These are phyloP conservation scores for Dicorynia guianensis DNA, from an alignment of 306 rosid genomes.

Conservation along the genomic window DNA sequence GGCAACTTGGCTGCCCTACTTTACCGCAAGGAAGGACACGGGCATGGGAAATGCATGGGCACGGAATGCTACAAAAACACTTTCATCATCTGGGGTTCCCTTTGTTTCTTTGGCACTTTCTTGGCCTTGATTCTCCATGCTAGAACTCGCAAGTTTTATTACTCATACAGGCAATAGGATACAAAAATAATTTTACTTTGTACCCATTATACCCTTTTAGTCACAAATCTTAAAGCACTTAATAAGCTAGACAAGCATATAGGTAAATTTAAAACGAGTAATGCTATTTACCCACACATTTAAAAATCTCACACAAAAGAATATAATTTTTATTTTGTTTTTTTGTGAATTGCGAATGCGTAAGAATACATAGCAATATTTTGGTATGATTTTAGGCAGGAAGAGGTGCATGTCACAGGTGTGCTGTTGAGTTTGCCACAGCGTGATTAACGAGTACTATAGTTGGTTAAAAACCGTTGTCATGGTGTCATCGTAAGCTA, in stretches of 20 bases:
- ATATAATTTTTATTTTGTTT: too few species aligned
- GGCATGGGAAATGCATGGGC: constrained; percentile 69
- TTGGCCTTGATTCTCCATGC: constrained; percentile 60
- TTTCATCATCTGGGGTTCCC: constrained; percentile 77
- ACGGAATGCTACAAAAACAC: constrained; percentile 64
- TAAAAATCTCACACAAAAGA: too few species aligned
- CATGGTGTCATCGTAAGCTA: neutral
- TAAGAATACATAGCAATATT: too few species aligned
- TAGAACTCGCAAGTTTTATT: constrained; percentile 70
- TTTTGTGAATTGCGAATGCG: too few species aligned
- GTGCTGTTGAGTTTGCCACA: neutral
- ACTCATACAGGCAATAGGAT: constrained; percentile 43
- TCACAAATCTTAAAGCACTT: neutral
- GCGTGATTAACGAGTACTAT: neutral
- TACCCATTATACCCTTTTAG: neutral
- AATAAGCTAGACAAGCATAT: neutral
- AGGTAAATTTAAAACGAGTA: neutral
- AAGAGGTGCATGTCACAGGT: neutral
- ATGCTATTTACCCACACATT: too few species aligned
- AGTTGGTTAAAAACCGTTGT: neutral
- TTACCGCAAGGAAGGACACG: constrained; percentile 55
- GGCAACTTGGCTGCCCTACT: constrained; percentile 66
- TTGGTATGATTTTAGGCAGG: neutral
- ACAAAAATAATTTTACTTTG: neutral
- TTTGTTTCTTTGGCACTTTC: constrained; percentile 60